phyloP scores from a whole-genome alignment of 176 grass and related monocot genomes.

The Oryza longistaminata region DNA sequence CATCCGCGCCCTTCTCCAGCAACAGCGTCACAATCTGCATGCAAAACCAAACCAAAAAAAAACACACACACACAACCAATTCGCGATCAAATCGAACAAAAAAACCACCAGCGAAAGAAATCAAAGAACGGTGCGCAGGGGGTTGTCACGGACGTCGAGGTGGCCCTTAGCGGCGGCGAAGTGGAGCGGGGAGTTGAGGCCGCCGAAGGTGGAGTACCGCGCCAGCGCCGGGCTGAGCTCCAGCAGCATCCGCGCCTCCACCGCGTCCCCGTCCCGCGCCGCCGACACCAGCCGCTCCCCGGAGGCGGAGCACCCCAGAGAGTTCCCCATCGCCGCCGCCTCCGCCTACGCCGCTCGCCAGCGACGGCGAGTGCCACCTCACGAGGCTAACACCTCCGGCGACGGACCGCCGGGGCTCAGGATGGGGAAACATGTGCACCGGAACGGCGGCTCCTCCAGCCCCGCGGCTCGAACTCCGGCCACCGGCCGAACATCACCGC shows the following conservation, averaged over 20 bases:
- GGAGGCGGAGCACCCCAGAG: slow-evolving; percentile 93
- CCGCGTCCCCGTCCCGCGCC: slow-evolving; percentile 84
- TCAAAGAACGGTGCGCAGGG: background rate
- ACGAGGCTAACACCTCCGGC: background rate
- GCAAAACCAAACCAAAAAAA: background rate
- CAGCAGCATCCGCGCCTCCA: slow-evolving; percentile 94
- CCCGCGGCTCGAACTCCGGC: slow-evolving; percentile 88
- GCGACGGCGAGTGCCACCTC: slow-evolving; percentile 28
- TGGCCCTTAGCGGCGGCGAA: slow-evolving; percentile 96
- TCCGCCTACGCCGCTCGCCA: background rate
- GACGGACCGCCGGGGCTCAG: background rate
- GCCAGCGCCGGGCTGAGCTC: slow-evolving; percentile 85
- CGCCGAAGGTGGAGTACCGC: slow-evolving; percentile 95
- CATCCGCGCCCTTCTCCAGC: slow-evolving; percentile 89
- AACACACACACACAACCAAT: background rate
- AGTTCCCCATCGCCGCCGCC: slow-evolving; percentile 82
- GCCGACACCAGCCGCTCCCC: slow-evolving; percentile 93
- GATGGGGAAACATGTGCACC: slow-evolving; percentile 73
- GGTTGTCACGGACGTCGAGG: slow-evolving; percentile 60
- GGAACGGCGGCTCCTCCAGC: slow-evolving; percentile 61
- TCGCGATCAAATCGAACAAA: slow-evolving; percentile 33
- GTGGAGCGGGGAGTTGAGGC: slow-evolving; percentile 92
- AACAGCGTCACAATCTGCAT: slow-evolving; percentile 80
- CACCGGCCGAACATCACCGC: slow-evolving; percentile 90
- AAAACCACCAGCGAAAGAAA: background rate